These are phyloP conservation scores for Capniomyces stellatus DNA, from an alignment of 371 early-diverging fungal species.

Conservation along the genomic window DNA sequence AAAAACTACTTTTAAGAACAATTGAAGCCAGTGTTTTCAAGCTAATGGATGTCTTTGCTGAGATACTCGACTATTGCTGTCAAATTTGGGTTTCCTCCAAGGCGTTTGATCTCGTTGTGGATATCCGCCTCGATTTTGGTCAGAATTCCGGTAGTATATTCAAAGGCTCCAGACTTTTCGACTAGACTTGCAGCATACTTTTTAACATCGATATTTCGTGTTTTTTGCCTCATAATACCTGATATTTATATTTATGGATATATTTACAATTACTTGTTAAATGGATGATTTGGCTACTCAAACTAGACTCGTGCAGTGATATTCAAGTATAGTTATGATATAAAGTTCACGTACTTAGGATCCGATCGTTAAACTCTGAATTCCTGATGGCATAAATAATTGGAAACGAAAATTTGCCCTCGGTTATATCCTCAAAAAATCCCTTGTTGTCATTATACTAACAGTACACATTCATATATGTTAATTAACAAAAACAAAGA, in stretches of 20 bases:
- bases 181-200: conserved; percentile 65
- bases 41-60: not conserved
- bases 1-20: too few species aligned
- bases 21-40: too few species aligned
- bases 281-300: too few species aligned
- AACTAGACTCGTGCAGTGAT: too few species aligned
- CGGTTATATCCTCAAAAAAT: conserved; percentile 91
- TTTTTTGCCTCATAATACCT: conserved; percentile 74
- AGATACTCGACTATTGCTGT: not conserved
- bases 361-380: conserved; percentile 38
- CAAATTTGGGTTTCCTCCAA: conserved; percentile 48
- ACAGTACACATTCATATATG: too few species aligned
- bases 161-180: conserved; percentile 56
- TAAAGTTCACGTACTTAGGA: conserved; percentile 29
- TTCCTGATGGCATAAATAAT: conserved; percentile 70
- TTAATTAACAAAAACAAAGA: too few species aligned
- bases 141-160: conserved; percentile 46
- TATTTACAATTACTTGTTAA: not conserved
- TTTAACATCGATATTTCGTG: conserved; percentile 64
- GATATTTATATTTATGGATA: not conserved
- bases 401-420: conserved; percentile 95
- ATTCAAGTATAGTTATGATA: not conserved
- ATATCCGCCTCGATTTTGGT: conserved; percentile 37
- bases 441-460: conserved; percentile 79
- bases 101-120: conserved; percentile 32